phyloP scores from a whole-genome alignment of 306 rosid species.

The Urtica urens region DNA sequence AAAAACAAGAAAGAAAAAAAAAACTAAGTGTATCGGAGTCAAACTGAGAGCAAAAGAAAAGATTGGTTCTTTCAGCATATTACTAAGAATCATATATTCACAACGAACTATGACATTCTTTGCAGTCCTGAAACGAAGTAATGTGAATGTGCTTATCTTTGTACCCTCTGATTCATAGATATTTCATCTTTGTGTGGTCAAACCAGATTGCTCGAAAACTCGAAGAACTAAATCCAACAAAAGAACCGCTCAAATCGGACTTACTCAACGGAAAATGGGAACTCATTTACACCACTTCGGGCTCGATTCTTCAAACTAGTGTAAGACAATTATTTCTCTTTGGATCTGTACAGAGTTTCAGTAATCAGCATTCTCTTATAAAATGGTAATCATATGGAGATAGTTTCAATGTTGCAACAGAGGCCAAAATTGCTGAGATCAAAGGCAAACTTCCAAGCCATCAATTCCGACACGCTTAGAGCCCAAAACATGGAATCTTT shows the following conservation, averaged over 20 bases:
- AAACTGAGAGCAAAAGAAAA: too few relatives aligned
- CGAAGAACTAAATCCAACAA: constrained; percentile 68
- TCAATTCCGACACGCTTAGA: constrained; percentile 67
- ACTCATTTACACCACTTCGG: constrained; percentile 83
- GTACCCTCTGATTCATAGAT: constrained; percentile 22
- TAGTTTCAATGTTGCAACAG: constrained; percentile 29
- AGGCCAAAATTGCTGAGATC: constrained; percentile 82
- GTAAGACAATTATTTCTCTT: constrained; percentile 14
- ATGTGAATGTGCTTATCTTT: constrained; percentile 12
- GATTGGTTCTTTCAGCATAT: too few relatives aligned
- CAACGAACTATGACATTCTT: too few relatives aligned
- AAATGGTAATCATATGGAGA: not conserved
- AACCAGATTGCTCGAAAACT: constrained; percentile 87
- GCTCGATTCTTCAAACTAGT: constrained; percentile 60
- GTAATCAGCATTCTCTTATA: too few relatives aligned
- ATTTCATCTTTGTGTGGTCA: constrained; percentile 39
- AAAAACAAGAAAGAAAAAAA: too few relatives aligned
- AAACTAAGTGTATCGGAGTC: too few relatives aligned
- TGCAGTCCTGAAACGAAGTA: too few relatives aligned
- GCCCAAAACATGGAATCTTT: constrained; percentile 91
- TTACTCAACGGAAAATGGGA: constrained; percentile 90
- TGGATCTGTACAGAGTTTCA: not conserved
- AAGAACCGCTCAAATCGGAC: constrained; percentile 67
- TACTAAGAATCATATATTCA: too few relatives aligned
- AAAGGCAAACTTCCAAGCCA: constrained; percentile 61